Percentiles rank a stretch among this genome's conserved stretches.
Evolutionary conservation across 768 basidiomycete genomes (phyloP).

Genomic region (Trametes villosa): DNA sequence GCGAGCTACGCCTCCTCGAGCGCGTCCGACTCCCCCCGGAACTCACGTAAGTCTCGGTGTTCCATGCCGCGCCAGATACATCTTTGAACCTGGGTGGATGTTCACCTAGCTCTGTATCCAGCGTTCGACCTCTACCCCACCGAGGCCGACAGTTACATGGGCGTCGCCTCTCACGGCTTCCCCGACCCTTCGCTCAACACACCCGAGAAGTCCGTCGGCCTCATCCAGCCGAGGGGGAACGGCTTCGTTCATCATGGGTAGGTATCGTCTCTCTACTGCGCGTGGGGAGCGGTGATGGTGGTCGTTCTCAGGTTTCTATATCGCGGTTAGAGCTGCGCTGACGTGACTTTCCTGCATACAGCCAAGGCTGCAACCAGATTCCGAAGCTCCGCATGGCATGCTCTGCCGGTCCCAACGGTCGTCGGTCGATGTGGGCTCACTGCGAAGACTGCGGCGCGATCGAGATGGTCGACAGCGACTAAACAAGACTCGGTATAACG

Average conservation of each 20-base stretch:
- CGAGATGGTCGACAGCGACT: slow-evolving; percentile 83
- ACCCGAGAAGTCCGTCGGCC: slow-evolving; percentile 54
- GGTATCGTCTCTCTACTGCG: slow-evolving; percentile 29
- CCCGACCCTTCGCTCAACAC: slow-evolving; percentile 40
- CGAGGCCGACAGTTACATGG: slow-evolving; percentile 50
- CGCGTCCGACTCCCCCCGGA: slow-evolving; percentile 28
- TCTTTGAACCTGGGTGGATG: not conserved
- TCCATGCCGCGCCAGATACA: not conserved
- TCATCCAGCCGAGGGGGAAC: slow-evolving; percentile 65
- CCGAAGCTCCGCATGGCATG: slow-evolving; percentile 84
- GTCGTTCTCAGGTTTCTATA: not conserved
- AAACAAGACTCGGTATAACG: slow-evolving; percentile 15
- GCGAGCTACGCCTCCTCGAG: slow-evolving; percentile 56
- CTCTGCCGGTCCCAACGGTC: slow-evolving; percentile 67
- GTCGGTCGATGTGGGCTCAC: slow-evolving; percentile 84
- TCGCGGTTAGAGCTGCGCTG: not conserved
- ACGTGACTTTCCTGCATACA: slow-evolving; percentile 33
- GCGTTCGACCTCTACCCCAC: slow-evolving; percentile 66
- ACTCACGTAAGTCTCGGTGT: slow-evolving; percentile 30
- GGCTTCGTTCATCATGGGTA: slow-evolving; percentile 75
- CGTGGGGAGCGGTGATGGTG: not conserved
- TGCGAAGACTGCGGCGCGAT: slow-evolving; percentile 90
- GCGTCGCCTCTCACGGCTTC: slow-evolving; percentile 46
- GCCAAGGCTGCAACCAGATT: slow-evolving; percentile 75
- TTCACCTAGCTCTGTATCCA: slow-evolving; percentile 51